Conservation (phyloP, 306 rosid species). For the Abrus precatorius region DNA sequence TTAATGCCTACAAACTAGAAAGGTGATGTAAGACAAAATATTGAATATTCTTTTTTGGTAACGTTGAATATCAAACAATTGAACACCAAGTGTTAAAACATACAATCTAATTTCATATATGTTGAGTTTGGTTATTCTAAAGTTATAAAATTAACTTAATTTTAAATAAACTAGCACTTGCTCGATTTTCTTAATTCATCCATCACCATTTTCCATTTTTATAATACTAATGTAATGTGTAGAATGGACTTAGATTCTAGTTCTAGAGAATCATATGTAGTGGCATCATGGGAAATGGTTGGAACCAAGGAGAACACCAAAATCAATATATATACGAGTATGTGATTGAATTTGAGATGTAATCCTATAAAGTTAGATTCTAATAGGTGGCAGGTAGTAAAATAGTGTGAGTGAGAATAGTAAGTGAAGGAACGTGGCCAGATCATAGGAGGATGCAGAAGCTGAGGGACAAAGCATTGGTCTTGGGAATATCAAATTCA, state of each 20-base stretch:
- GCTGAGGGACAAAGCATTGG: neutral
- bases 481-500: conserved; percentile 51
- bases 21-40: neutral
- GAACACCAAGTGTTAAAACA: neutral
- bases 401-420: neutral
- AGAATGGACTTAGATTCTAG: neutral
- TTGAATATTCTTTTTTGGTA: neutral
- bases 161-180: no score
- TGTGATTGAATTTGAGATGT: conserved; percentile 28
- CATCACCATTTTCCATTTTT: neutral
- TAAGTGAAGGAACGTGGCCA: conserved; percentile 47
- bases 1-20: conserved; percentile 20
- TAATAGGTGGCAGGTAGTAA: conserved; percentile 1
- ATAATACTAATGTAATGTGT: neutral
- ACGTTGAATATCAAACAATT: neutral
- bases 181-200: neutral
- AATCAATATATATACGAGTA: neutral
- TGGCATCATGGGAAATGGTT: conserved; percentile 31
- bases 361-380: neutral
- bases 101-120: neutral
- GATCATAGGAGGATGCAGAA: conserved; percentile 32
- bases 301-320: conserved; percentile 14
- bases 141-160: no score
- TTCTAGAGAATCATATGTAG: neutral
- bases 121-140: no score